Conservation (phyloP, 108 stramenopile species). For the Craspedostauros australis region DNA sequence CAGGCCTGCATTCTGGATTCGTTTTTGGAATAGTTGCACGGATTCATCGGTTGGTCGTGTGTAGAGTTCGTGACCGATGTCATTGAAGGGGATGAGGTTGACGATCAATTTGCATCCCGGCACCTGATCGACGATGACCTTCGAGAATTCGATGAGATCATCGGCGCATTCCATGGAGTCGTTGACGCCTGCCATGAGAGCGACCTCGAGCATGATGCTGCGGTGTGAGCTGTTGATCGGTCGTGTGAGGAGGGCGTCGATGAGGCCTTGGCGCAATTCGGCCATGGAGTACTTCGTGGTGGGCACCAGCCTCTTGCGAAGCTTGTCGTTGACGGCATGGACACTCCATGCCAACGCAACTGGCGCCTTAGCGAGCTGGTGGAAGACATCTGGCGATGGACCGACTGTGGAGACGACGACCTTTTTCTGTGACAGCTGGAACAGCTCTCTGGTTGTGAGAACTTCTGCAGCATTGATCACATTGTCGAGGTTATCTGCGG, state of each 20-base stretch:
- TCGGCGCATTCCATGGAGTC: conserved; percentile 72
- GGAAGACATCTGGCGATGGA: conserved; percentile 56
- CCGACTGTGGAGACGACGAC: conserved; percentile 85
- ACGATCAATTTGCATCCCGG: conserved; percentile 56
- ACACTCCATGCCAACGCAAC: conserved; percentile 78
- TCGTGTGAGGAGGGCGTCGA: conserved; percentile 50
- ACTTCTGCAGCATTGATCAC: conserved; percentile 44
- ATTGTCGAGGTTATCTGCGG: conserved; percentile 66
- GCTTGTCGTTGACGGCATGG: conserved; percentile 69
- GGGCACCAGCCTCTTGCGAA: conserved; percentile 68
- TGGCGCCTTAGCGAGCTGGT: conserved; percentile 43
- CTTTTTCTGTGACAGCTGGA: conserved; percentile 51
- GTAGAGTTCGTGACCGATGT: conserved; percentile 52
- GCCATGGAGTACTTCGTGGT: conserved; percentile 72
- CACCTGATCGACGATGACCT: conserved; percentile 43
- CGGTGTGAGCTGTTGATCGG: conserved; percentile 32
- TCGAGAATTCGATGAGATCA: conserved; percentile 59
- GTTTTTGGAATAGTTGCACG: conserved; percentile 49
- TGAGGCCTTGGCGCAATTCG: conserved; percentile 64
- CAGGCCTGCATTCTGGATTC: conserved; percentile 33
- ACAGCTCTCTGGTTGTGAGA: conserved; percentile 49
- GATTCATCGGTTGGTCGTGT: conserved; percentile 43
- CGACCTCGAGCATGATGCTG: conserved; percentile 73
- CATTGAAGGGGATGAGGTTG: conserved; percentile 87
- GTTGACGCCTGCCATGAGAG: conserved; percentile 77